Conservation (phyloP, 1,284 basidiomycete genomes). For the Cutaneotrichosporon sp. region DNA sequence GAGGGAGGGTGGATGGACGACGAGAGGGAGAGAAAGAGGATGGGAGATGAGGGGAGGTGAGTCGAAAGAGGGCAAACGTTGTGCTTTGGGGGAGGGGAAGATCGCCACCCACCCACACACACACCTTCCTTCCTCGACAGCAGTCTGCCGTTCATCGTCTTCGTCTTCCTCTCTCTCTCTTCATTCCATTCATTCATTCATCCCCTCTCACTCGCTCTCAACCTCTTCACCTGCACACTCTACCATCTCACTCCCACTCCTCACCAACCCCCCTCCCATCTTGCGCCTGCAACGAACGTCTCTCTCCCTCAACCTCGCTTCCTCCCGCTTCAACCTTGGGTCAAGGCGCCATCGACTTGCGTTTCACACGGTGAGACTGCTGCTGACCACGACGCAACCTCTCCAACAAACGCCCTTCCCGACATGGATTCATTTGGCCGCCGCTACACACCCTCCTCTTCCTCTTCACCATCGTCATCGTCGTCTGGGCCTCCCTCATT, state of each 20-base stretch:
- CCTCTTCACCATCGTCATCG: constrained; percentile 3
- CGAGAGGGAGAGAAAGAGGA: too few relatives aligned
- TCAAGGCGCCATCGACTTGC: background rate
- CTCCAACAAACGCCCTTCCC: background rate
- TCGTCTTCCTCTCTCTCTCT: too few relatives aligned
- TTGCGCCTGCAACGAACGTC: background rate
- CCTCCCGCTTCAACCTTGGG: background rate
- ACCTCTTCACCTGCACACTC: too few relatives aligned
- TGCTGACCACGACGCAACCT: background rate
- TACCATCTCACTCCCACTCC: too few relatives aligned
- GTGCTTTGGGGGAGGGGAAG: too few relatives aligned
- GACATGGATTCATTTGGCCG: background rate
- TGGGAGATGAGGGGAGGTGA: too few relatives aligned
- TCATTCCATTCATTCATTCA: too few relatives aligned
- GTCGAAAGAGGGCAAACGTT: background rate
- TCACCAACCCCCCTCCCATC: background rate
- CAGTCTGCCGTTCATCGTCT: too few relatives aligned
- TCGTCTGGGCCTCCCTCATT: background rate
- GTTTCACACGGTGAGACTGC: background rate
- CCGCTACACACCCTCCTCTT: background rate
- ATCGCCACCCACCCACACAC: too few relatives aligned
- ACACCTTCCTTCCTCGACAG: too few relatives aligned
- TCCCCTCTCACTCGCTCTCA: background rate
- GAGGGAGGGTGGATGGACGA: background rate
- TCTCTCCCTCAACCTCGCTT: background rate